Evolutionary conservation across 371 early-diverging fungal species (phyloP).

Genomic region (Actinomortierella wolfii): DNA sequence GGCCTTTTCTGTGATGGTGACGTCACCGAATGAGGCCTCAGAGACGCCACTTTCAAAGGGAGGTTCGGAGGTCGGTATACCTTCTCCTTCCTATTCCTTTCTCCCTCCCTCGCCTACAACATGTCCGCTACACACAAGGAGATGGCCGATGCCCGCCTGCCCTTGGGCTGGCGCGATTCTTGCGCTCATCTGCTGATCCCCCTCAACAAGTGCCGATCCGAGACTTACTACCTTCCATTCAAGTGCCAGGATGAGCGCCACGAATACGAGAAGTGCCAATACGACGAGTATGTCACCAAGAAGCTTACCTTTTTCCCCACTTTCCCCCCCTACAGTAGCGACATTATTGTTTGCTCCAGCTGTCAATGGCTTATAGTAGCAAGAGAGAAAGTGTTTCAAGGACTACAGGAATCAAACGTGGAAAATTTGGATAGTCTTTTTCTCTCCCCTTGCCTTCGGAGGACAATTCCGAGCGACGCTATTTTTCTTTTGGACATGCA

Average conservation of each 20-base stretch:
- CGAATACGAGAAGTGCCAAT: conserved; percentile 93
- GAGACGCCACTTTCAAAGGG: no score
- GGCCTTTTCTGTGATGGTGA: no score
- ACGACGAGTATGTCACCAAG: conserved; percentile 80
- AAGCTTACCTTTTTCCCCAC: neutral
- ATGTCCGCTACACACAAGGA: conserved; percentile 88
- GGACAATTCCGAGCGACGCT: no score
- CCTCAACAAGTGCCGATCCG: conserved; percentile 89
- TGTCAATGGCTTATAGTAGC: no score
- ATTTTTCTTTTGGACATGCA: neutral
- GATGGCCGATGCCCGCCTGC: conserved; percentile 84
- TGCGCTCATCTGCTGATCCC: conserved; percentile 91
- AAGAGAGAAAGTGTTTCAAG: no score
- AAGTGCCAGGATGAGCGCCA: conserved; percentile 91
- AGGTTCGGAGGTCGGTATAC: no score
- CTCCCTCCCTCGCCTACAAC: conserved; percentile 1
- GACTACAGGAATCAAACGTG: no score
- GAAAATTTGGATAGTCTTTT: neutral
- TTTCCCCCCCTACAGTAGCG: conserved; percentile 1
- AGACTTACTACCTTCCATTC: conserved; percentile 89
- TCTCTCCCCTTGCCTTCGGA: neutral
- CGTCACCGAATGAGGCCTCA: no score
- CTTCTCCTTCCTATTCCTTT: neutral
- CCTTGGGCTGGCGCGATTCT: conserved; percentile 90
- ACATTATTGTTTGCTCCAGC: neutral